phyloP scores from a whole-genome alignment of 169 alveolate species.

The Fabrea salina region DNA sequence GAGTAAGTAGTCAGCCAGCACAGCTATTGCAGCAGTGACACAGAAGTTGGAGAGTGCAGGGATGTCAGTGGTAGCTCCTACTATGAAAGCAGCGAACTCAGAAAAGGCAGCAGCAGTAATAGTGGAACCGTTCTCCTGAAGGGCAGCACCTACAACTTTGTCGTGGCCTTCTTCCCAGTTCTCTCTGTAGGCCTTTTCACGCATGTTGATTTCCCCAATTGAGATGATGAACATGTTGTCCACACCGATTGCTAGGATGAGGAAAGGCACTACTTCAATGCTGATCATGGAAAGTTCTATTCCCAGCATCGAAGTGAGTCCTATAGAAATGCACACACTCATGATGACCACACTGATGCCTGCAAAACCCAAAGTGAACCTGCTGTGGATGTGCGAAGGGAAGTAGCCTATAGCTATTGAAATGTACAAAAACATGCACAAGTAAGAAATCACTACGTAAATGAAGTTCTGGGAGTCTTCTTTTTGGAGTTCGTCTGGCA shows the following conservation, averaged over 20 bases:
- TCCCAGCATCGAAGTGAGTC: conserved; percentile 58
- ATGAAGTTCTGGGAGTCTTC: conserved; percentile 60
- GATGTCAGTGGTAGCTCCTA: conserved; percentile 73
- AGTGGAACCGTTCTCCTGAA: conserved; percentile 68
- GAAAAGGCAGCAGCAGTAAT: conserved; percentile 80
- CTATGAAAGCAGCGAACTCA: conserved; percentile 75
- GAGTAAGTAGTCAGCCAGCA: conserved; percentile 67
- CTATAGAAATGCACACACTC: conserved; percentile 60
- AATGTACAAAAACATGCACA: conserved; percentile 75
- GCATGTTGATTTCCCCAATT: conserved; percentile 60
- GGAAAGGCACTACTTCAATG: conserved; percentile 80
- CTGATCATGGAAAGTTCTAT: conserved; percentile 68
- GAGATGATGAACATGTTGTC: conserved; percentile 83
- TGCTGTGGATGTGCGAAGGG: conserved; percentile 65
- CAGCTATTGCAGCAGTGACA: conserved; percentile 75
- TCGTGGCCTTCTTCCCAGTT: conserved; percentile 33
- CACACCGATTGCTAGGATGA: conserved; percentile 80
- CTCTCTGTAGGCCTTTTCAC: conserved; percentile 35
- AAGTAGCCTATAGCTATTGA: conserved; percentile 75
- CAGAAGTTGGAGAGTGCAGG: conserved; percentile 82
- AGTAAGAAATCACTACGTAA: conserved; percentile 59
- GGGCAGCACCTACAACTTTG: conserved; percentile 19
- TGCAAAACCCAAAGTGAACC: conserved; percentile 70
- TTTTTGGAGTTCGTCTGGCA: conserved; percentile 72
- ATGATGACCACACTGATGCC: conserved; percentile 68